These are phyloP conservation scores for Linnemannia zychae DNA, from an alignment of 192 early-diverging fungal species.

Conservation along the genomic window DNA sequence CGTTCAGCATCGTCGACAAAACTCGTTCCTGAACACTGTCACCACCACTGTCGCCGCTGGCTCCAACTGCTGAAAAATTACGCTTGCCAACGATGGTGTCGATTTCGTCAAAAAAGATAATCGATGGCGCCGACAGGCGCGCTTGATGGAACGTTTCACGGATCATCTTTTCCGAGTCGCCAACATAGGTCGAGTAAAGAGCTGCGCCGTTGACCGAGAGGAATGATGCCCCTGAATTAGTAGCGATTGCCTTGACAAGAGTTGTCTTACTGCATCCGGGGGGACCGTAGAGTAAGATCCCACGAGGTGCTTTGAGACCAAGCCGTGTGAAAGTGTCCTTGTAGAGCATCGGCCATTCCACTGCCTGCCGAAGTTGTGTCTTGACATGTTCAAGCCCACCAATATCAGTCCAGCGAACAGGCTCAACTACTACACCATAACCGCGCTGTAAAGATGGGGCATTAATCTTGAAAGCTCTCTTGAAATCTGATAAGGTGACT, in stretches of 20 bases:
- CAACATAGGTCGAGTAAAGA: conserved; percentile 85
- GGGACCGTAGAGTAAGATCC: conserved; percentile 96
- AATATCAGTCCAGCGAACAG: conserved; percentile 84
- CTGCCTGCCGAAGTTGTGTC: conserved; percentile 82
- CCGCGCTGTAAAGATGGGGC: conserved; percentile 83
- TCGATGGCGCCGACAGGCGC: conserved; percentile 79
- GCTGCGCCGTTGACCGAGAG: conserved; percentile 84
- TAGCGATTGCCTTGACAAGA: conserved; percentile 87
- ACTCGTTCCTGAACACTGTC: conserved; percentile 87
- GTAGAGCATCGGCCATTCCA: conserved; percentile 91
- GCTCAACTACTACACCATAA: conserved; percentile 71
- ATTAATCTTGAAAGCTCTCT: conserved; percentile 69
- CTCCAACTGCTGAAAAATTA: conserved; percentile 60
- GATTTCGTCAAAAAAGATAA: conserved; percentile 98
- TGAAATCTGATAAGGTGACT: conserved; percentile 73
- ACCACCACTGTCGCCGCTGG: conserved; percentile 66
- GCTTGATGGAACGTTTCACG: conserved; percentile 87
- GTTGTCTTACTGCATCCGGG: conserved; percentile 99
- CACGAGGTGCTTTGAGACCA: conserved; percentile 85
- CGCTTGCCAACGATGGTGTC: conserved; percentile 96
- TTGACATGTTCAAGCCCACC: conserved; percentile 92
- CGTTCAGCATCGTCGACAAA: conserved; percentile 83
- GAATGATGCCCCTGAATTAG: conserved; percentile 83
- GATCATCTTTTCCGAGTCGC: conserved; percentile 87
- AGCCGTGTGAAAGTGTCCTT: conserved; percentile 75